Percentiles rank a stretch among this genome's conserved stretches.
Evolutionary conservation across 1,284 basidiomycete genomes (phyloP).

Genomic region (Puccinia novopanici): DNA sequence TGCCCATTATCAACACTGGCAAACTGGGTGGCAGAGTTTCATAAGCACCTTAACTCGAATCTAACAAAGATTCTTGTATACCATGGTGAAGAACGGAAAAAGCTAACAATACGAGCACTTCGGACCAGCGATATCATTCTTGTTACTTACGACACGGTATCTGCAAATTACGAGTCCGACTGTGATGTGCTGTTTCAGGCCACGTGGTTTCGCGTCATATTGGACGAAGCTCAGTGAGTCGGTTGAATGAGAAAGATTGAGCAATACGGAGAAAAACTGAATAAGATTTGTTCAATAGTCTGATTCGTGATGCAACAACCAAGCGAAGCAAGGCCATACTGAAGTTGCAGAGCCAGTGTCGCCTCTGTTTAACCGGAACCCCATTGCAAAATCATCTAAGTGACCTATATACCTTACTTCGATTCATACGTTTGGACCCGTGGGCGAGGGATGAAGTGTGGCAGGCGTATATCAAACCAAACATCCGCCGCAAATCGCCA

Average conservation of each 20-base stretch:
- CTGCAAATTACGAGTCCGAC: not conserved
- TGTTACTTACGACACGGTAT: constrained; percentile 12
- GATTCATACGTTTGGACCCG: too few relatives aligned
- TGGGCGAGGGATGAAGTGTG: too few relatives aligned
- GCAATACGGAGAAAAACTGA: constrained; percentile 1
- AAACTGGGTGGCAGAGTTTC: constrained; percentile 4
- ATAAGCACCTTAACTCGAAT: not conserved
- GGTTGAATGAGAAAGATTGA: not conserved
- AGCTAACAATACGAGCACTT: not conserved
- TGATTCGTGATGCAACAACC: too few relatives aligned
- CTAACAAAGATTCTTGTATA: not conserved
- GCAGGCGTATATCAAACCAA: too few relatives aligned
- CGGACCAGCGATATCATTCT: not conserved
- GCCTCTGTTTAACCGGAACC: too few relatives aligned
- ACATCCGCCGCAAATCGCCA: too few relatives aligned
- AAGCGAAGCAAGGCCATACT: too few relatives aligned
- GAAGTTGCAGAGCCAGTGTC: too few relatives aligned
- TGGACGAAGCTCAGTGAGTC: constrained; percentile 17
- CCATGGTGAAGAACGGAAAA: constrained; percentile 17
- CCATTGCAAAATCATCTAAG: too few relatives aligned
- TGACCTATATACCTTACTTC: too few relatives aligned
- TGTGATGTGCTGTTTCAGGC: too few relatives aligned
- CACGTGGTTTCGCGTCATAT: constrained; percentile 10
- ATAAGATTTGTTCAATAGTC: too few relatives aligned
- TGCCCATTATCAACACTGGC: constrained; percentile 14